Conservation (phyloP, 1,139 yeast genomes). For the Saccharomycopsis hybrid region DNA sequence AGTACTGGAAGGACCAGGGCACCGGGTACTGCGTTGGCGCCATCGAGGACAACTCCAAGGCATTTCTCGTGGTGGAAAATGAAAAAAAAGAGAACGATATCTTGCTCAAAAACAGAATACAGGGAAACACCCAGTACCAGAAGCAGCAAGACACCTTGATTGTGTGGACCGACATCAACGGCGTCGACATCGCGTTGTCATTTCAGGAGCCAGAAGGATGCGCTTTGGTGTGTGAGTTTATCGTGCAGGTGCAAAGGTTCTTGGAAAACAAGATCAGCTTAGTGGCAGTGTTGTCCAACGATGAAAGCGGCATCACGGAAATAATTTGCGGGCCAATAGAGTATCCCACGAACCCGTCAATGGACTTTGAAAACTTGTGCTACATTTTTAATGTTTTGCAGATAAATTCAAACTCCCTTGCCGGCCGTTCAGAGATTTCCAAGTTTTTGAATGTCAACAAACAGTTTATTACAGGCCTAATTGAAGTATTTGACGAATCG, state of each 20-base stretch:
- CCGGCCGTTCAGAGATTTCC: constrained; percentile 46
- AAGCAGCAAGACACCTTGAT: constrained; percentile 91
- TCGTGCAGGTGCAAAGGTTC: constrained; percentile 59
- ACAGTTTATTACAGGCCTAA: constrained; percentile 45
- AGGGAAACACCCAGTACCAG: constrained; percentile 78
- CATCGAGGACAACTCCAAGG: constrained; percentile 29
- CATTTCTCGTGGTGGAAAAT: constrained; percentile 66
- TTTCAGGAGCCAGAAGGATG: constrained; percentile 94
- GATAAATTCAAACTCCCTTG: constrained; percentile 53
- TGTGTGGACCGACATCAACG: constrained; percentile 84
- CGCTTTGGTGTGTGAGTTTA: constrained; percentile 72
- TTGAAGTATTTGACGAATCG: constrained; percentile 45
- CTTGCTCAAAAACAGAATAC: constrained; percentile 58
- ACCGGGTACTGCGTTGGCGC: constrained; percentile 87
- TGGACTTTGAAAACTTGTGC: constrained; percentile 39
- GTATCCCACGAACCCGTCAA: constrained; percentile 55
- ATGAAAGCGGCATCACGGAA: constrained; percentile 39
- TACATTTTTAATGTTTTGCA: constrained; percentile 46
- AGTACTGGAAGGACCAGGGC: constrained; percentile 89
- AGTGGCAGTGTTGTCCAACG: constrained; percentile 57
- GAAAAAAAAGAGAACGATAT: constrained; percentile 58
- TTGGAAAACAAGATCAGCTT: constrained; percentile 65
- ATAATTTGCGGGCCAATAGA: constrained; percentile 74
- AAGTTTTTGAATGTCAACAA: constrained; percentile 43
- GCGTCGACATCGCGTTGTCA: constrained; percentile 80